These are phyloP conservation scores for Tylopilus sp. DNA, from an alignment of 1,284 basidiomycete species.

Conservation along the genomic window DNA sequence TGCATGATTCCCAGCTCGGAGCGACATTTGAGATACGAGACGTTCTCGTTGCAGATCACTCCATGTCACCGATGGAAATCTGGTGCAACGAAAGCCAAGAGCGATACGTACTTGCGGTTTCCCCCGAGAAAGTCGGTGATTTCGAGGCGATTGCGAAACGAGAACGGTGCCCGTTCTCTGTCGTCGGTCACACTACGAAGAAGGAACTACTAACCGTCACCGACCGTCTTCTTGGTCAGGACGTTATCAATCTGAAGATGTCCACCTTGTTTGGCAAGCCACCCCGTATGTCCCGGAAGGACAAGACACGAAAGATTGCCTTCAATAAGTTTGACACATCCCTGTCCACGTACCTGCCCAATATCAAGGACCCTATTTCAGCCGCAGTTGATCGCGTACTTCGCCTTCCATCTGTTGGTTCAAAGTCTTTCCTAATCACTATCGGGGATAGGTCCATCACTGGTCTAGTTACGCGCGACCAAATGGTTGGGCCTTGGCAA, in stretches of 20 bases:
- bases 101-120: constrained; percentile 90
- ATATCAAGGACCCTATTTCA: constrained; percentile 44
- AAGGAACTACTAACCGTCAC: constrained; percentile 85
- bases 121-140: constrained; percentile 48
- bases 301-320: constrained; percentile 50
- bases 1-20: constrained; percentile 90
- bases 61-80: constrained; percentile 99
- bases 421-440: constrained; percentile 97
- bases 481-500: constrained; percentile 99
- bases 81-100: constrained; percentile 99
- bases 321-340: constrained; percentile 69
- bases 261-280: constrained; percentile 95
- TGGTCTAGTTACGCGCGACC: constrained; percentile 91
- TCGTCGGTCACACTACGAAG: constrained; percentile 83
- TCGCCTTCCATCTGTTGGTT: constrained; percentile 86
- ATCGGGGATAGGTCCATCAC: constrained; percentile 95
- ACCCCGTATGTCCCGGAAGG: constrained; percentile 83
- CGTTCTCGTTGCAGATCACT: constrained; percentile 84
- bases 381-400: constrained; percentile 78
- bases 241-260: constrained; percentile 90
- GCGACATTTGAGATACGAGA: constrained; percentile 94
- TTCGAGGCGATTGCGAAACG: constrained; percentile 82
- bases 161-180: constrained; percentile 89
- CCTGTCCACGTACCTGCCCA: constrained; percentile 62
- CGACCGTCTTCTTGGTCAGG: constrained; percentile 74